Percentiles rank a stretch among this genome's conserved stretches.
Evolutionary conservation across 495 filamentous ascomycete genomes (phyloP).

Genomic region (Neurospora sp.): DNA sequence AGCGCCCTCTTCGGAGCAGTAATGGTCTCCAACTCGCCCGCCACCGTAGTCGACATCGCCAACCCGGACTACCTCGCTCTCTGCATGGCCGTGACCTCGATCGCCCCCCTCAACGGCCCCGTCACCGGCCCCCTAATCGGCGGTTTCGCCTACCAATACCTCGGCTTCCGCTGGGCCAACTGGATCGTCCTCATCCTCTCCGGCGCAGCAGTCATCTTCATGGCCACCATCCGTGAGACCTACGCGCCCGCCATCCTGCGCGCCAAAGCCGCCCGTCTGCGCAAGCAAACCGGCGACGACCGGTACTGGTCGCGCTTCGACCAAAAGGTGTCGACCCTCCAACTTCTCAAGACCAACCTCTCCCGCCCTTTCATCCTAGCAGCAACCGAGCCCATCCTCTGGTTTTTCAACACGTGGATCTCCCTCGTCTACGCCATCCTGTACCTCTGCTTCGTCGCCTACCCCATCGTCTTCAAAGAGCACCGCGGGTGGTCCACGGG

Average conservation of each 20-base stretch:
- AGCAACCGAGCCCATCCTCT: conserved; percentile 76
- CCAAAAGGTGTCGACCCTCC: conserved; percentile 37
- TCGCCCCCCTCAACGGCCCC: conserved; percentile 73
- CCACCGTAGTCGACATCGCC: conserved; percentile 73
- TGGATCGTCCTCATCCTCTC: conserved; percentile 69
- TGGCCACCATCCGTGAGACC: conserved; percentile 57
- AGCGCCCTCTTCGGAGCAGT: conserved; percentile 67
- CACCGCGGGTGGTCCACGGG: conserved; percentile 66
- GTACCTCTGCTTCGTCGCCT: conserved; percentile 79
- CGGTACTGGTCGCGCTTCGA: conserved; percentile 74
- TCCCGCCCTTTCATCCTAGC: conserved; percentile 68
- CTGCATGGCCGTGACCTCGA: conserved; percentile 62
- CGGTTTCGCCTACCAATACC: conserved; percentile 64
- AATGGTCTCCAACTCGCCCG: conserved; percentile 72
- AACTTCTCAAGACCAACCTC: conserved; percentile 56
- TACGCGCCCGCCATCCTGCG: conserved; percentile 68
- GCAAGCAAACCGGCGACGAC: conserved; percentile 66
- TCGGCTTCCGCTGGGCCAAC: conserved; percentile 70
- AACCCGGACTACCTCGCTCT: conserved; percentile 59
- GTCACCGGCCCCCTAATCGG: conserved; percentile 36
- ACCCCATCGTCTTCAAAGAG: conserved; percentile 67
- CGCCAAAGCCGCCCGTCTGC: conserved; percentile 51
- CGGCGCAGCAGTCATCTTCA: conserved; percentile 43
- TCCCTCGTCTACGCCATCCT: conserved; percentile 57
- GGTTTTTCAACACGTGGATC: conserved; percentile 65